Evolutionary conservation across 768 basidiomycete species (phyloP), one percentile per base, ranked within the genome.

Genomic region (Stropharia rugosoannulata): DNA sequence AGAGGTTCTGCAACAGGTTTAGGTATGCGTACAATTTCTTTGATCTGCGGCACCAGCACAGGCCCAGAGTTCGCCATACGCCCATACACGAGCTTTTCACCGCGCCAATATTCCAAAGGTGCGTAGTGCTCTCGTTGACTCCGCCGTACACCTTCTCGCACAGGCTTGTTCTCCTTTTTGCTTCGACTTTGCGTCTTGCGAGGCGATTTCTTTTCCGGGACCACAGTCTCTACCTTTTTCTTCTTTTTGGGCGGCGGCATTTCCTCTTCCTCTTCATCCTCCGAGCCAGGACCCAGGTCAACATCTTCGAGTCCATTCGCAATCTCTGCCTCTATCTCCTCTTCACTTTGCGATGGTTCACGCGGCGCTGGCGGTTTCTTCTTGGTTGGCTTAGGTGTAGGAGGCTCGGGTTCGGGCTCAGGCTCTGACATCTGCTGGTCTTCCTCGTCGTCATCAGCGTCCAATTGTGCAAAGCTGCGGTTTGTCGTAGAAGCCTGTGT

Each of bases 21-120:
- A 0, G 80, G 79, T 64, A 82, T 80, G n/a, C 76, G 77, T 15
- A 75, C 66, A 52, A 95, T 85, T 59, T 86, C 89, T 62, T 83
- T 83, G 65, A 93, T 88, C 25, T 81, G 80, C 0, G 89, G 83
- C 10, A 90, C 86, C 25, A 82, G 75, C 18, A 80, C 73, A 8
- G 72, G 58, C 6, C 78, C 77, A 8, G 78, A 73, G 3, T 66
- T 43, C 5, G 43, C 61, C 10, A 66, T 63, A 50, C 85, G 80
- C 5, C 87, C 88, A 63, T 93, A 98, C 2, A 95, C 86, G 19
- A 93, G 81, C 59, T 85, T 87, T 72, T 98, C 96, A 61, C 85
- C 84, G n/a, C 94, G 83, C 96, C 96, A 98, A 76, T 81, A 96
- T 39, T 92, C 90, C 36, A 98, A 75, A 4, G 95, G 96, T 47